Base-by-base conservation (phyloP, 495 filamentous ascomycete species). In the Talaromyces wortmannii region DNA sequence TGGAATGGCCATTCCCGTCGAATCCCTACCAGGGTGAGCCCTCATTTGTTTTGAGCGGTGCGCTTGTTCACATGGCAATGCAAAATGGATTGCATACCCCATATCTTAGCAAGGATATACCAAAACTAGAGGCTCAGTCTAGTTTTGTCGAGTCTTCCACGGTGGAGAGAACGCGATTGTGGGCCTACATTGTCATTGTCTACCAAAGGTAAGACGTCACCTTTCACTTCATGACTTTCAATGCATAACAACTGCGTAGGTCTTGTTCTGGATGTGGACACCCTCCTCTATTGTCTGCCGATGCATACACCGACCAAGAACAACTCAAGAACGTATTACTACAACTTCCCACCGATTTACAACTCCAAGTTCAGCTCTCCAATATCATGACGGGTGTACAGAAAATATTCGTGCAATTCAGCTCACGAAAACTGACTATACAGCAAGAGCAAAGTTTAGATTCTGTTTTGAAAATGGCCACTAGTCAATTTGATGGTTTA, bases 1-100 rank as follows among this genome's bases (percentile, higher is more conserved):
- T 76, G 7, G 73, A 68, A 3, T 81, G 78, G 78, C 71, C 76
- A 1, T 72, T 79, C 32, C 76, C 77, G 6, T 75, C 70, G 36
- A 71, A 72, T n/a, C 66, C 68, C 8, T 63, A 65, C 43, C 69
- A 66, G 46, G 62, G 66, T 5, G 77, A 79, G 48, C 55, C 67
- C 15, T 70, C 65, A 0, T 78, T 76, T 30, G 62, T 71, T 0
- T 31, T 80, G 31, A 66, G 63, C 13, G 75, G 74, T 0, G 62
- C 72, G 48, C 57, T 76, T 10, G 53, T 77, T 5, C 76, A 77
- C 46, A 65, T 75, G 40, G 72, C 74, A 23, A 78, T 77, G 72
- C 72, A 74, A 55, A 71, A 77, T 47, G 77, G 75, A 5, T 53
- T 79, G 3, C 75, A 79, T 52, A 70, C 15, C 72, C 72, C 0